A percentile compares a stretch with the other conserved stretches of the same genome.
Conservation (phyloP, 2,329 filamentous ascomycete species). For the Calonectria pauciramosa region DNA sequence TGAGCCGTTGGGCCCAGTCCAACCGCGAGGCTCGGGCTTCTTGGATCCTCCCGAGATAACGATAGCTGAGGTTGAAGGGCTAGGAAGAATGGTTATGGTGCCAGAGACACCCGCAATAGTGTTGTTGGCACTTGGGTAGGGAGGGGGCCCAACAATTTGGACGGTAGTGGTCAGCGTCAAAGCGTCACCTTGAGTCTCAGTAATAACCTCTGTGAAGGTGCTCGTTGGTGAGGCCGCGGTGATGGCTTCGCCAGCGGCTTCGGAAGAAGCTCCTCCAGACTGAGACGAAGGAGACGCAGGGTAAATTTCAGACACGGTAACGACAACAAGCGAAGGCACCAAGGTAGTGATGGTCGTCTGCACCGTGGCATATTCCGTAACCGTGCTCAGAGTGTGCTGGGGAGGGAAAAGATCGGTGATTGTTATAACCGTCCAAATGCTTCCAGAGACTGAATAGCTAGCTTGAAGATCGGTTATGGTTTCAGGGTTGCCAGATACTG, state of each 20-base stretch:
- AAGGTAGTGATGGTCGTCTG: constrained; percentile 44
- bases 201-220: constrained; percentile 50
- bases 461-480: constrained; percentile 47
- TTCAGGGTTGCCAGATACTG: constrained; percentile 48
- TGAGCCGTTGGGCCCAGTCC: constrained; percentile 46
- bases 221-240: constrained; percentile 40
- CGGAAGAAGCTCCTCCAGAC: not conserved
- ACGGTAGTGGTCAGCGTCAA: constrained; percentile 51
- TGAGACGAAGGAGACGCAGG: not conserved
- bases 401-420: constrained; percentile 48
- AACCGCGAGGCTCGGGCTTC: constrained; percentile 48
- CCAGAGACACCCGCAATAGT: constrained; percentile 44
- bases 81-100: constrained; percentile 40
- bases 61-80: constrained; percentile 44
- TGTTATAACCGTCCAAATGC: constrained; percentile 44
- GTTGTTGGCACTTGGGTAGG: constrained; percentile 48
- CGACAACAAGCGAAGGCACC: constrained; percentile 36
- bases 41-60: constrained; percentile 51
- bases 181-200: constrained; percentile 46
- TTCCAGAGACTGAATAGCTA: constrained; percentile 35
- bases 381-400: constrained; percentile 36
- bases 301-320: constrained; percentile 42
- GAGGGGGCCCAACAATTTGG: constrained; percentile 42
- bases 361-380: constrained; percentile 45
- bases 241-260: constrained; percentile 41